A percentile compares a stretch with the other conserved stretches of the same genome.
Evolutionary conservation across 768 basidiomycete species (phyloP).

Genomic region (Tephrocybe sp.): DNA sequence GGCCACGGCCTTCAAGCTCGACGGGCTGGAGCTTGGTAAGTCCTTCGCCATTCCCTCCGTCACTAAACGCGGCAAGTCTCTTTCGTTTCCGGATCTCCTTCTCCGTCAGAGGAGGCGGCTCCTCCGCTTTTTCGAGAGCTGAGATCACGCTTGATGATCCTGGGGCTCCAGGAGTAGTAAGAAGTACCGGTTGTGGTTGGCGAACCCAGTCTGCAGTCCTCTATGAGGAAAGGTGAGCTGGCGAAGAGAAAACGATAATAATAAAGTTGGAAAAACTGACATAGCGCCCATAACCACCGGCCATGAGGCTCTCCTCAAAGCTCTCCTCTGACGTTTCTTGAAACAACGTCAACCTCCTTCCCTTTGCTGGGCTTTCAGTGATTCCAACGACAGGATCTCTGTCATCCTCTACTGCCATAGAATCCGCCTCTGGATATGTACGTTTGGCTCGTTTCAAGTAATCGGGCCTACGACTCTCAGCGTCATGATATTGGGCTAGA

Average conservation of each 20-base stretch:
- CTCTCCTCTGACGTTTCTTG: slow-evolving; percentile 83
- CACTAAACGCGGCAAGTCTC: slow-evolving; percentile 66
- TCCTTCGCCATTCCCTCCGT: slow-evolving; percentile 27
- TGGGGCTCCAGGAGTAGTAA: slow-evolving; percentile 35
- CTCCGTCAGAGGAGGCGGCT: slow-evolving; percentile 41
- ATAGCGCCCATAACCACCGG: slow-evolving; percentile 76
- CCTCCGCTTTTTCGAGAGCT: slow-evolving; percentile 36
- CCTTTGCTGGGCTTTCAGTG: slow-evolving; percentile 68
- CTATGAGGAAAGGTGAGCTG: slow-evolving; percentile 26
- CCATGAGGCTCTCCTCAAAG: slow-evolving; percentile 82
- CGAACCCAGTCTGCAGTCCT: slow-evolving; percentile 62
- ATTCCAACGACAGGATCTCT: slow-evolving; percentile 48
- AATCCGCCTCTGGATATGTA: slow-evolving; percentile 39
- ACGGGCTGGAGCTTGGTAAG: slow-evolving; percentile 53
- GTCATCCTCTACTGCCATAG: slow-evolving; percentile 32
- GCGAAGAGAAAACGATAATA: not conserved
- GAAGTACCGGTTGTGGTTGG: slow-evolving; percentile 47
- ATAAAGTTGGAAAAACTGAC: slow-evolving; percentile 34
- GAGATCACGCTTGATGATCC: slow-evolving; percentile 43
- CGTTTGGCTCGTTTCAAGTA: slow-evolving; percentile 65
- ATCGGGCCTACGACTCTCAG: slow-evolving; percentile 66
- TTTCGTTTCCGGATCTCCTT: slow-evolving; percentile 65
- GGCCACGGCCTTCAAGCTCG: slow-evolving; percentile 64
- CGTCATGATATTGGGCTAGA: slow-evolving; percentile 45
- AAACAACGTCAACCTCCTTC: slow-evolving; percentile 70